Evolutionary conservation across 495 filamentous ascomycete genomes (phyloP), one percentile per base, ranked within the genome.

Genomic region (Lophiotrema nucula): DNA sequence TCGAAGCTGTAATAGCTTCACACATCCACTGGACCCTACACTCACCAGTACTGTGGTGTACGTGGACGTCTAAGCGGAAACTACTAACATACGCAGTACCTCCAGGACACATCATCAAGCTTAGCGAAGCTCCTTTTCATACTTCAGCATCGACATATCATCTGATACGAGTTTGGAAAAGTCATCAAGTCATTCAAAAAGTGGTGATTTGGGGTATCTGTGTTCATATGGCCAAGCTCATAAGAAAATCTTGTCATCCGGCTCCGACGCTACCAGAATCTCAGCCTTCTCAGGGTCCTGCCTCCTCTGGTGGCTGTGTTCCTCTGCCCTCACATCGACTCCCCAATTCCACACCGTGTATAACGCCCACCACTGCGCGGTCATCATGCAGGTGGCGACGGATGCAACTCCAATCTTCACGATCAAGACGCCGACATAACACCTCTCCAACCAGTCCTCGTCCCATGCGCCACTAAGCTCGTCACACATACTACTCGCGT

Each of bases 281-380:
- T 35, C 31, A 35, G 31, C 21, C 22, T 45, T 22, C 44, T 49
- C 44, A 35, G 8, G 26, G 33, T 58, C 39, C 2, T 37, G 8
- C 31, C 31, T 35, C 31, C 31, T 44, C 24, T 19, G 24, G 10
- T 21, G n/a, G n/a, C n/a, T 24, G 39, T 21, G 28, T 19, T 25
- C 43, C 11, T 27, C 31, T 47, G 11, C 23, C 23, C 28, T 51
- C 28, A 37, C 35, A 41, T 33, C 44, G n/a, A 21, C 28, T 8
- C 16, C 57, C 33, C 52, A 67, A 2, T 24, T 12, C 51, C 61
- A 47, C 16, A 65, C 47, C 15, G 23, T 22, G 43, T n/a, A n/a
- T 15, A 59, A 23, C 16, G 51, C 53, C 56, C 49, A 60, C 65
- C 65, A 67, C 39, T 67, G 65, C 26, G 44, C 56, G 3, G n/a